Evolutionary conservation across 192 early-diverging fungal genomes (phyloP).

Genomic region (Linnemannia zychae): DNA sequence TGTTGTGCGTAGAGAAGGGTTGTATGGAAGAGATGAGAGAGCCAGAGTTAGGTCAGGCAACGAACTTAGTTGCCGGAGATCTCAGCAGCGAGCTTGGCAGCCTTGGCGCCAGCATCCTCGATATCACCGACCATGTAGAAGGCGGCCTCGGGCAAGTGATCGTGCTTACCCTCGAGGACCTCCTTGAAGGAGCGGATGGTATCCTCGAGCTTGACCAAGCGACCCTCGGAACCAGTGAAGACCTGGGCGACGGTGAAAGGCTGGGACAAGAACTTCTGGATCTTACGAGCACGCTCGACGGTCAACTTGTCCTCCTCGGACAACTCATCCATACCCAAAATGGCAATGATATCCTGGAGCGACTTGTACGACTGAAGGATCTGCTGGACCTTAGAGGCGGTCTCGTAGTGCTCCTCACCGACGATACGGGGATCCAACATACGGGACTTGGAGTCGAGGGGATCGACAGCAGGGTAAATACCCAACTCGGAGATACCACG

Average conservation of each 20-base stretch:
- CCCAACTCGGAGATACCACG: slow-evolving; percentile 98
- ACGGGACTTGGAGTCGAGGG: slow-evolving; percentile 98
- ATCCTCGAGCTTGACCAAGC: slow-evolving; percentile 90
- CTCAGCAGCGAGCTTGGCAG: slow-evolving; percentile 67
- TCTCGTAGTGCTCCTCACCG: slow-evolving; percentile 93
- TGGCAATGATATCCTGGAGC: slow-evolving; percentile 99
- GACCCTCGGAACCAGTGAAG: slow-evolving; percentile 98
- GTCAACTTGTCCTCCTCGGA: slow-evolving; percentile 99
- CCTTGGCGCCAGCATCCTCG: slow-evolving; percentile 93
- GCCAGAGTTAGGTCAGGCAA: background rate
- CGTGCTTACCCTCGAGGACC: slow-evolving; percentile 98
- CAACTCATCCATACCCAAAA: slow-evolving; percentile 99
- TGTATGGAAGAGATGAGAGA: slow-evolving; percentile 11
- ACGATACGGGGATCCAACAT: slow-evolving; percentile 98
- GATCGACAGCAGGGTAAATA: slow-evolving; percentile 99
- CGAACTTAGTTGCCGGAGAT: slow-evolving; percentile 58
- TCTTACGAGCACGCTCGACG: slow-evolving; percentile 99
- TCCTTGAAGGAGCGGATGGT: slow-evolving; percentile 98
- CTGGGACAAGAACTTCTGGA: slow-evolving; percentile 99
- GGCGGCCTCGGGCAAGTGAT: slow-evolving; percentile 92
- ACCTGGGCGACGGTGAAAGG: slow-evolving; percentile 97
- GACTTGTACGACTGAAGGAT: slow-evolving; percentile 99
- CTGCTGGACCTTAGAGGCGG: slow-evolving; percentile 94
- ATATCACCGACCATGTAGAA: slow-evolving; percentile 99
- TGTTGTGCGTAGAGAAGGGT: background rate